These are phyloP conservation scores for Medicago arabica DNA, from an alignment of 306 rosid genomes.

Conservation along the genomic window DNA sequence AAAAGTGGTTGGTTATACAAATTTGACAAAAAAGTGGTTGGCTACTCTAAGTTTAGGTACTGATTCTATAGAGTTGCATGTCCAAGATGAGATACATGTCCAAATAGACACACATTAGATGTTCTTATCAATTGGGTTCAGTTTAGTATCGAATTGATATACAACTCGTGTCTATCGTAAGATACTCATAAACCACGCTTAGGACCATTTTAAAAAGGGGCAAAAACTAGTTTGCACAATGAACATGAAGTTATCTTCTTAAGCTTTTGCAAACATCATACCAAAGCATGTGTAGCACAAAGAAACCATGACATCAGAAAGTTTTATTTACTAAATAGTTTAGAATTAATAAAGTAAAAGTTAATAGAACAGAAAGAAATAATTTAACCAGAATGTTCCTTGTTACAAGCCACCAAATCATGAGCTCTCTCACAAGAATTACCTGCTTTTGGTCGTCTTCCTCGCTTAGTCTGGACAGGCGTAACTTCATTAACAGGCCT, in stretches of 20 bases:
- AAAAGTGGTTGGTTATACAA: background rate
- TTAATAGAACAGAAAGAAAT: background rate
- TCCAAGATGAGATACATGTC: background rate
- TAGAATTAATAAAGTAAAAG: background rate
- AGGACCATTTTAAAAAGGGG: background rate
- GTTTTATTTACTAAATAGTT: background rate
- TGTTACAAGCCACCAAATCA: background rate
- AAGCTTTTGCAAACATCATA: background rate
- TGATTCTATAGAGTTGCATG: background rate
- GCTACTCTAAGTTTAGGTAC: background rate
- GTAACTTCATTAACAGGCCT: slow-evolving; percentile 32
- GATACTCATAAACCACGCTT: background rate
- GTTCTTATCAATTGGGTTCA: background rate
- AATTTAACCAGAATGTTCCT: background rate
- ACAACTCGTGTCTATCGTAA: background rate
- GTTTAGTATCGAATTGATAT: background rate
- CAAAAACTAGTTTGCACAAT: background rate
- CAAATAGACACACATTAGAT: background rate
- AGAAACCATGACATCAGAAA: background rate
- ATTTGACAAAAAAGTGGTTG: background rate
- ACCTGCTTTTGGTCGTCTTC: slow-evolving; percentile 41
- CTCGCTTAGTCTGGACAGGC: slow-evolving; percentile 36
- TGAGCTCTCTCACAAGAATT: background rate
- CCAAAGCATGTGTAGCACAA: background rate
- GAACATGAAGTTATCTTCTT: background rate